Evolutionary conservation across 1,284 basidiomycete species (phyloP), one percentile per base, ranked within the genome.

Genomic region (Rhodotorula sp.): DNA sequence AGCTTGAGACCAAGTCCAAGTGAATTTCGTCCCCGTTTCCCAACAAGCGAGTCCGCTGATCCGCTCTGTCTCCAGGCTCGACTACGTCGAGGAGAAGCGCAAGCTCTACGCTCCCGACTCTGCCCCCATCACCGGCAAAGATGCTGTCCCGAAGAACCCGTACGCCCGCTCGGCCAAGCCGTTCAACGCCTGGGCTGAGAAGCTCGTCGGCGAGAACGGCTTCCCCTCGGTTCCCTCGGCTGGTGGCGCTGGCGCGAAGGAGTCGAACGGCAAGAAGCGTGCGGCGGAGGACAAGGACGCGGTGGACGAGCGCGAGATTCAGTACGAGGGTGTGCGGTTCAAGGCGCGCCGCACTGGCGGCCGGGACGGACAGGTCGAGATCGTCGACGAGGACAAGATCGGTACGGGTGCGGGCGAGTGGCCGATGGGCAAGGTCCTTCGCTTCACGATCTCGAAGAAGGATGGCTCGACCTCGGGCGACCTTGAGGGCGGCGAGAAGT

Each of bases 31-130:
- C 13, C 22, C 30, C 11, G 44, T 53, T 2, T 30, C 28, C n/a
- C 7, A 16, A 13, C 30, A 22, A 7, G 11, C 46, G 16, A 2
- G 40, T 11, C 16, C 56, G 26, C 57, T 70, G 26, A 64, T 26
- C 20, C 20, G 20, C 46, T n/a, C 30, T 2, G 37, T 24, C 20
- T 37, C 34, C 75, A 92, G 90, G 79, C 88, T 89, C 72, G 92
- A 84, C 11, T 99, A 98, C 81, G 92, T 93, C 78, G 87, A 92
- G 75, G 95, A 94, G 92, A 99, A 98, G 83, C 91, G 94, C 82
- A 90, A 92, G 81, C 51, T 89, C 87, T 68, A 88, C 86, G 79
- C 86, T 84, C 37, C 87, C 86, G 73, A 63, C 50, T 64, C 70
- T 31, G 31, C 81, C 82, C 56, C 80, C 84, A 73, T 84, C 85